Base-by-base conservation (phyloP, 208 protist genomes). In the Trypanosomatidae sp. region DNA sequence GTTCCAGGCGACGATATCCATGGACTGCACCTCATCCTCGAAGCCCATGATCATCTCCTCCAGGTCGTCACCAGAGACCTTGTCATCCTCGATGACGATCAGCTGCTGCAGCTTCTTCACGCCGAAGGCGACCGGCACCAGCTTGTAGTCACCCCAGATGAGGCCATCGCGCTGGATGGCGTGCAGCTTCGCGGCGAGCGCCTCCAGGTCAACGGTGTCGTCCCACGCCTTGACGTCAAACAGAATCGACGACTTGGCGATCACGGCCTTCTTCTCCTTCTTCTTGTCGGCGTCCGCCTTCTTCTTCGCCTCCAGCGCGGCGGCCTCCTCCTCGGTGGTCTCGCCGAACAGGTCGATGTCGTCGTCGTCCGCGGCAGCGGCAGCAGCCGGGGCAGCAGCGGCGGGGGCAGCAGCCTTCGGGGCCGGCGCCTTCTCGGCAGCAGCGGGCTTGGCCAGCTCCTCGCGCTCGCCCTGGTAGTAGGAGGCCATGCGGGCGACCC, bases 31-130 rank as follows among this genome's bases (percentile, higher is more conserved):
- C 71, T 97, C 86, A 50, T 99, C 94, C 85, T 98, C 95, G 70
- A 98, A 94, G 56, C 70, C 81, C 75, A 86, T 88, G 85, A 99
- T 98, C 76, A 93, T 58, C 39, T 99, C 96, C 82, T 98, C 90
- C 66, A 99, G 79, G 67, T 95, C 93, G 81, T 99, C 97, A 46
- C 89, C 87, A 58, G 88, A 95, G 71, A 98, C 86, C 85, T 97
- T 97, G 80, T 97, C 95, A 89, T 99, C 97, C 86, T 98, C 96
- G 83, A 99, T 95, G 47, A 97, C 89, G 71, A 90, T 87, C 65
- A 94, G 87, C 83, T 98, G 96, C 79, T 97, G 88, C 36, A 99
- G 88, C 89, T 99, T 99, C 88, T 98, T 98, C 67, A 99, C 92
- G 71, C 97, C 97, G 76, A 97, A 99, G 58, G 93, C 97, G 43